Conservation (phyloP, 208 protist species). For the Crithidia bombi region DNA sequence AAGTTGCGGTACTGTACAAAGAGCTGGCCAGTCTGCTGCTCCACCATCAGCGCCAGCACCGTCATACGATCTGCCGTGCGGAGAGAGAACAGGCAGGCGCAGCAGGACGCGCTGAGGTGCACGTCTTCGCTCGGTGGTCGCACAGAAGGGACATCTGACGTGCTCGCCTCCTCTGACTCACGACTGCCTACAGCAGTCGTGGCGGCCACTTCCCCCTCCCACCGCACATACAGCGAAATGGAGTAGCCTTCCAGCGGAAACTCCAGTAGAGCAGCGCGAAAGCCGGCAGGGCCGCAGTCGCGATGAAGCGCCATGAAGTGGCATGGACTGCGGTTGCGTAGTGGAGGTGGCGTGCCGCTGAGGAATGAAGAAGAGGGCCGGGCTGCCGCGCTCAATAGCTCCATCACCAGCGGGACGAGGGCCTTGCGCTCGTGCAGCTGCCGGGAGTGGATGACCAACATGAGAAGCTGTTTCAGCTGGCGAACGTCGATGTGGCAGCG, state of each 20-base stretch:
- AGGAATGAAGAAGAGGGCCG: background rate
- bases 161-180: background rate
- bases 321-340: constrained; percentile 4
- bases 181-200: background rate
- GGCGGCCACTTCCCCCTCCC: constrained; percentile 34
- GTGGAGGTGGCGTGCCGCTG: background rate
- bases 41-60: constrained; percentile 37
- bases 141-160: background rate
- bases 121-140: background rate
- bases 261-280: constrained; percentile 57
- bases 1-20: constrained; percentile 41
- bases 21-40: constrained; percentile 21
- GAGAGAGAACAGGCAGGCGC: constrained; percentile 30
- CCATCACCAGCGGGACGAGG: constrained; percentile 52
- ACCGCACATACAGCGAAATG: constrained; percentile 68
- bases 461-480: constrained; percentile 78
- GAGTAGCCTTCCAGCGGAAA: constrained; percentile 80
- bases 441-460: constrained; percentile 54
- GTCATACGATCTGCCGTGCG: constrained; percentile 35
- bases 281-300: constrained; percentile 47
- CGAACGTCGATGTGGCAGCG: constrained; percentile 73
- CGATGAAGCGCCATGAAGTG: constrained; percentile 44
- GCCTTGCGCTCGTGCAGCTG: constrained; percentile 37
- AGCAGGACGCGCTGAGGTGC: background rate
- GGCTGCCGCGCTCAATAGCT: constrained; percentile 61